Evolutionary conservation across 352 stramenopile genomes (phyloP).

Genomic region (Albugo laibachii): DNA sequence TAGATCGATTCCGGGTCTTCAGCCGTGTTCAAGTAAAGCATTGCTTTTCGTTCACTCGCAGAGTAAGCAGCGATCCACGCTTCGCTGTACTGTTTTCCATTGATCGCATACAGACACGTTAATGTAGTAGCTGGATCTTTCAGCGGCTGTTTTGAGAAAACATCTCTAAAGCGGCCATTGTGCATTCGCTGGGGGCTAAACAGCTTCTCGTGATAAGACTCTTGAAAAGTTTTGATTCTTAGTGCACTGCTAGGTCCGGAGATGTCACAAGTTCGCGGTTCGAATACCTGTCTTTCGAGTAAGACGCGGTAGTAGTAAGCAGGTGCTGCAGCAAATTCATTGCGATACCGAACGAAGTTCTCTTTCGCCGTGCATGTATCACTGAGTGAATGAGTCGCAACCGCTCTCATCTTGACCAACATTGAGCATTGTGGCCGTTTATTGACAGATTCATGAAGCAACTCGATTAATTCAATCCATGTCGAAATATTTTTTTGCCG

Average conservation of each 20-base stretch:
- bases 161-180: constrained; percentile 9
- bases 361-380: constrained; percentile 8
- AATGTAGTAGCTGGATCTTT: no score
- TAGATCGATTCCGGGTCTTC: constrained; percentile 55
- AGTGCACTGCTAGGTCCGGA: constrained; percentile 20
- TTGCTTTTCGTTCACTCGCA: constrained; percentile 20
- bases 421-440: constrained; percentile 66
- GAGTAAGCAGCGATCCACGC: constrained; percentile 60
- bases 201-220: constrained; percentile 70
- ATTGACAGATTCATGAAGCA: constrained; percentile 56
- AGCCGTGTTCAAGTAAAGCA: constrained; percentile 62
- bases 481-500: constrained; percentile 25
- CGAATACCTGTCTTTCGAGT: constrained; percentile 37
- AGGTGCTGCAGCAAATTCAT: no score
- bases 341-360: constrained; percentile 14
- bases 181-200: constrained; percentile 74
- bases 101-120: constrained; percentile 44
- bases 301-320: constrained; percentile 43
- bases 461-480: constrained; percentile 22
- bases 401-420: constrained; percentile 25
- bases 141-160: no score
- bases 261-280: constrained; percentile 1
- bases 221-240: constrained; percentile 54
- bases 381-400: no score
- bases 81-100: constrained; percentile 38